phyloP scores from a whole-genome alignment of 31 red algal genomes.

The Endocladia muricata region DNA sequence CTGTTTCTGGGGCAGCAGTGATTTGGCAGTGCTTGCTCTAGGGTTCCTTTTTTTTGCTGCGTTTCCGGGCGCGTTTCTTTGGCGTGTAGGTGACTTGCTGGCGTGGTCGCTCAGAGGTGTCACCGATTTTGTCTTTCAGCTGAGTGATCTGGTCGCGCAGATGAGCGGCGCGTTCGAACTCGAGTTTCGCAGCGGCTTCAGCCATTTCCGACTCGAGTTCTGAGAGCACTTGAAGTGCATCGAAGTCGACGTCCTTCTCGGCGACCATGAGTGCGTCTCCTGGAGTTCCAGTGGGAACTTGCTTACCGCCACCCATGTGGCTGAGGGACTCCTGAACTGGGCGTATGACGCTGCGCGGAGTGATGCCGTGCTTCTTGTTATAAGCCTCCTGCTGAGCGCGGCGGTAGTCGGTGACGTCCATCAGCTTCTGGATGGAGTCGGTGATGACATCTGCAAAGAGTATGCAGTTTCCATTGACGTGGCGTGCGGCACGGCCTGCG shows the following conservation, averaged over 20 bases:
- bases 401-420: constrained; percentile 32
- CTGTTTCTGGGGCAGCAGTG: no score
- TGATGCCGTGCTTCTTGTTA: constrained; percentile 34
- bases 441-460: constrained; percentile 44
- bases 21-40: no score
- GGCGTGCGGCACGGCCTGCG: constrained; percentile 46
- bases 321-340: background rate
- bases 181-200: background rate
- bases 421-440: constrained; percentile 13
- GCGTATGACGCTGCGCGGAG: background rate
- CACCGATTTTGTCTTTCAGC: background rate
- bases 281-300: background rate
- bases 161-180: background rate
- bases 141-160: background rate
- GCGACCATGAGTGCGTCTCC: background rate
- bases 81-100: no score
- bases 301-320: background rate
- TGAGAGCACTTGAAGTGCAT: background rate
- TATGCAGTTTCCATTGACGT: constrained; percentile 29
- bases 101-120: no score
- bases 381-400: constrained; percentile 27
- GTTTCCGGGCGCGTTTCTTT: no score
- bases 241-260: background rate
- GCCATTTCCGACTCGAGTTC: background rate
- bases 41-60: no score